These are phyloP conservation scores for Alternaria longipes DNA, from an alignment of 2,329 filamentous ascomycete genomes.

Conservation along the genomic window DNA sequence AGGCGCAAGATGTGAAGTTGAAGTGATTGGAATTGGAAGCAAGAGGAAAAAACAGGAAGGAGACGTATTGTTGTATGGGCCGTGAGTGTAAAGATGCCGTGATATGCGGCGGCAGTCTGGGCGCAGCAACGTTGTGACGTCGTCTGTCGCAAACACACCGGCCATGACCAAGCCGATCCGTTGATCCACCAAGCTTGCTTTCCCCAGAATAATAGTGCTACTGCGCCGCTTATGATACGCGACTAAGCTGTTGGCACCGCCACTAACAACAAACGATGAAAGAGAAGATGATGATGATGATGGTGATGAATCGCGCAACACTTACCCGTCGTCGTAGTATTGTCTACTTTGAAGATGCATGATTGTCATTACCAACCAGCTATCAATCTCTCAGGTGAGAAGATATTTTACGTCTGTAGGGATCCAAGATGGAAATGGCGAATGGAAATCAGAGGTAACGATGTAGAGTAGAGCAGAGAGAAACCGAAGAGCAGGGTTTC, in stretches of 20 bases:
- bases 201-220: conserved; percentile 7
- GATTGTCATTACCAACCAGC: background rate
- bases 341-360: conserved; percentile 34
- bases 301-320: conserved; percentile 9
- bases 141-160: conserved; percentile 15
- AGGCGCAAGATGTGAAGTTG: background rate
- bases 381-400: background rate
- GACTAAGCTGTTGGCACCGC: conserved; percentile 8
- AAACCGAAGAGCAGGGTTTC: background rate
- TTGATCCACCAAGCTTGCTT: conserved; percentile 13
- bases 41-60: background rate
- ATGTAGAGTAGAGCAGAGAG: conserved; percentile 7
- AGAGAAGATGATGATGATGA: background rate
- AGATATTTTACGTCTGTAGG: conserved; percentile 2
- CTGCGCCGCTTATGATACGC: conserved; percentile 2
- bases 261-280: conserved; percentile 5
- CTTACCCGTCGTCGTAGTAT: conserved; percentile 30
- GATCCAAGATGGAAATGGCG: background rate
- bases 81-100: conserved; percentile 7
- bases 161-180: conserved; percentile 1
- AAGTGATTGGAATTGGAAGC: background rate
- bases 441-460: conserved; percentile 16
- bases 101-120: conserved; percentile 6
- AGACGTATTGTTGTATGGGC: background rate
- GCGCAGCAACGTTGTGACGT: conserved; percentile 18